These are phyloP conservation scores for Starmerella potacharoeniae DNA, from an alignment of 805 yeast species.

Conservation along the genomic window DNA sequence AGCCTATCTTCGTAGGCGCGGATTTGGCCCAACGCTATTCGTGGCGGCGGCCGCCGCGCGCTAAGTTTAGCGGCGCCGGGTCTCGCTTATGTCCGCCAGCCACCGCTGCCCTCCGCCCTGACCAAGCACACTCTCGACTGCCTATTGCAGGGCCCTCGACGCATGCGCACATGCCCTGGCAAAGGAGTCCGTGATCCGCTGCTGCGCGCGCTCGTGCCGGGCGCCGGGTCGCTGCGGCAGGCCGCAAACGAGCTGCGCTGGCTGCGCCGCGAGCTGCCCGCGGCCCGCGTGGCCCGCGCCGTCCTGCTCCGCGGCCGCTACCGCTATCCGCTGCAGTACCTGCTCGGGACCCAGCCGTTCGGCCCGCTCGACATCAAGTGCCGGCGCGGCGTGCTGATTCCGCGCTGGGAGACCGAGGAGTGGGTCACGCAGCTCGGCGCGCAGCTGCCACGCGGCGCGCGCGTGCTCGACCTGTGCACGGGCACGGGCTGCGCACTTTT, in stretches of 20 bases:
- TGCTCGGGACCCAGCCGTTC: conserved; percentile 80
- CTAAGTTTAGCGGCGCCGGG: neutral
- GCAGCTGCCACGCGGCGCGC: conserved; percentile 13
- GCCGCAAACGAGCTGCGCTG: conserved; percentile 35
- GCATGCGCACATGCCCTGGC: conserved; percentile 6
- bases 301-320: conserved; percentile 38
- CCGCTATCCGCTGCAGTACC: conserved; percentile 69
- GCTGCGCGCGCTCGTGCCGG: conserved; percentile 2
- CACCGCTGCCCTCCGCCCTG: conserved; percentile 1
- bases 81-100: neutral
- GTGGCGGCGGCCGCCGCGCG: neutral
- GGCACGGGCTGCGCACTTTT: conserved; percentile 73
- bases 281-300: conserved; percentile 39
- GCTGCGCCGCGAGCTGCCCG: conserved; percentile 50
- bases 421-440: conserved; percentile 48
- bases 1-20: too few relatives aligned
- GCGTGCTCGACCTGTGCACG: conserved; percentile 61
- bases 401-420: conserved; percentile 93
- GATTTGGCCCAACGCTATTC: too few relatives aligned
- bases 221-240: conserved; percentile 11
- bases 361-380: conserved; percentile 55
- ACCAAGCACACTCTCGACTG: neutral
- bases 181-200: conserved; percentile 4
- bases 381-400: conserved; percentile 59
- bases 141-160: neutral